These are phyloP conservation scores for Aspergillus neoniger DNA, from an alignment of 2,329 filamentous ascomycete genomes.

Conservation along the genomic window DNA sequence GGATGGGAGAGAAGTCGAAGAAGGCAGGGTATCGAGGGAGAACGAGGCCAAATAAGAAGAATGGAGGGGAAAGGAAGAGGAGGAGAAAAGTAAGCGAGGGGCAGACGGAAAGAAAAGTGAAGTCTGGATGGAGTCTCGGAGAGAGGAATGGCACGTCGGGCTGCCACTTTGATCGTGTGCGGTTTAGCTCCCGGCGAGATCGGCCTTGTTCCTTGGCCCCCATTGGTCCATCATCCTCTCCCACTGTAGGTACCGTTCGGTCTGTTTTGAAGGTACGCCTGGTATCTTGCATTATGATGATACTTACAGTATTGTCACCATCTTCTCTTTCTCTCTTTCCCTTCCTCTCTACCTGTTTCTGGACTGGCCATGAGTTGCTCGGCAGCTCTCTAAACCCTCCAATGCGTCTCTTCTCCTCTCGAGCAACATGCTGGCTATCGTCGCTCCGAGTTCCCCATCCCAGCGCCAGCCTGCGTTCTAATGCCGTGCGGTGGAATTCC, in stretches of 20 bases:
- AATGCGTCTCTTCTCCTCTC: constrained; percentile 18
- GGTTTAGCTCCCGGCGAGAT: constrained; percentile 24
- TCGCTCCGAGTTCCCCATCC: constrained; percentile 15
- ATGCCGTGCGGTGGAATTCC: constrained; percentile 30
- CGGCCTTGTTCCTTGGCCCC: constrained; percentile 6
- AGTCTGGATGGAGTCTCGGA: constrained; percentile 3
- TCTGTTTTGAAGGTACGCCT: too few relatives aligned
- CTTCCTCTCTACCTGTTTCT: constrained; percentile 28
- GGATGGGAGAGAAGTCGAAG: neutral
- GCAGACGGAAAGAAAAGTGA: constrained; percentile 4
- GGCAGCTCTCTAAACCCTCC: too few relatives aligned
- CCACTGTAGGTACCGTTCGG: neutral
- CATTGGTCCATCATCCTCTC: neutral
- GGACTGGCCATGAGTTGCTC: neutral
- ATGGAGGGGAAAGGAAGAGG: neutral
- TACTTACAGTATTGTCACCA: too few relatives aligned
- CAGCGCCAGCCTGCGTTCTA: neutral
- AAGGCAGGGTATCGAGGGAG: neutral
- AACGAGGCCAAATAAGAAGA: neutral
- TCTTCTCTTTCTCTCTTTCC: neutral
- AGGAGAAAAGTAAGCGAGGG: constrained; percentile 1
- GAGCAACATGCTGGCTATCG: constrained; percentile 23
- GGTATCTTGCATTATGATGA: too few relatives aligned
- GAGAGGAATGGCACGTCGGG: neutral
- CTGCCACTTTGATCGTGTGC: neutral